These are phyloP conservation scores for Mycena olivaceomarginata DNA, from an alignment of 768 basidiomycete species.

Conservation along the genomic window DNA sequence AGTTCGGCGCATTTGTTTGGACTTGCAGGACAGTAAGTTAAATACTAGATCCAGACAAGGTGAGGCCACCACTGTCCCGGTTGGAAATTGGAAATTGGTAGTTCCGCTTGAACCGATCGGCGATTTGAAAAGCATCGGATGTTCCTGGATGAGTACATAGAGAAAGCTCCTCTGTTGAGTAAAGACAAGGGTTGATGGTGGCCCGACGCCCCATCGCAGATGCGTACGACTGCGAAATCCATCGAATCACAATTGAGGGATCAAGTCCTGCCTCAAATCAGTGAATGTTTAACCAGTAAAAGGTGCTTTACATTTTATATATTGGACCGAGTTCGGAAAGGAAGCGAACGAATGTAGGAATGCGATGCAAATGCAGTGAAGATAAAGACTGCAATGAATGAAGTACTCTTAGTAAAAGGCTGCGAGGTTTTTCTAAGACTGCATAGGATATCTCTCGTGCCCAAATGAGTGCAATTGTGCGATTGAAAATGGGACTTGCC, in stretches of 20 bases:
- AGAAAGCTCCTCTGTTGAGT: neutral
- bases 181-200: neutral
- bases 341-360: too few species aligned
- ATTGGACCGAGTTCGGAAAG: too few species aligned
- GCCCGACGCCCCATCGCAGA: neutral
- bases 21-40: neutral
- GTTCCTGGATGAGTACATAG: neutral
- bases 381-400: neutral
- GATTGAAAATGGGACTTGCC: neutral
- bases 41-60: neutral
- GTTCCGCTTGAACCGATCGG: too few species aligned
- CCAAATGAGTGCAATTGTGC: neutral
- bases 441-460: neutral
- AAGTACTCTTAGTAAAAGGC: neutral
- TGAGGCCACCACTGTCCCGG: too few species aligned
- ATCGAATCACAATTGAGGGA: neutral
- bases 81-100: too few species aligned
- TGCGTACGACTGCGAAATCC: neutral
- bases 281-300: too few species aligned
- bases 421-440: neutral
- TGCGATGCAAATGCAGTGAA: neutral
- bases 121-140: neutral
- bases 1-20: neutral
- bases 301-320: too few species aligned
- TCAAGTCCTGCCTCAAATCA: too few species aligned